Percentiles rank a stretch among this genome's conserved stretches.
These are phyloP conservation scores for Anisodus tanguticus DNA, from an alignment of 257 asterid species.

Conservation along the genomic window DNA sequence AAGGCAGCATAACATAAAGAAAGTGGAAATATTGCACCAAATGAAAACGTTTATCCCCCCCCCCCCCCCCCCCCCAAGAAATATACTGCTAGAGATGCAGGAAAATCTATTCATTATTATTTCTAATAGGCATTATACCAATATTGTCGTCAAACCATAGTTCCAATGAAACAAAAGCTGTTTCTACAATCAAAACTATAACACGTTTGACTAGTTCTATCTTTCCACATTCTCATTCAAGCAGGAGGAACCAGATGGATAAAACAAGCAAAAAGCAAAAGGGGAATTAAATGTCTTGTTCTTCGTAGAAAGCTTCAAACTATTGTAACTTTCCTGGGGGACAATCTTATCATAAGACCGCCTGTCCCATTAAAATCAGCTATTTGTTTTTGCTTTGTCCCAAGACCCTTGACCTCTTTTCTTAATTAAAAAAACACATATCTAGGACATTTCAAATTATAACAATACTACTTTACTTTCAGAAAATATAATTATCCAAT, in stretches of 20 bases:
- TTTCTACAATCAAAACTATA: not conserved
- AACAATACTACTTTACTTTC: not conserved
- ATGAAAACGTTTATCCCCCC: not conserved
- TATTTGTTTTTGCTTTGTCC: not conserved
- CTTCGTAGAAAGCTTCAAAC: not conserved
- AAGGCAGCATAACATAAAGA: not conserved
- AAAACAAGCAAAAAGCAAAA: slow-evolving; percentile 13
- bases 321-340: not conserved
- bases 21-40: not conserved
- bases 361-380: not conserved
- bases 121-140: not conserved
- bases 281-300: not conserved
- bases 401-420: slow-evolving; percentile 6
- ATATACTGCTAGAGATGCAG: too few relatives aligned
- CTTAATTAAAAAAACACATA: not conserved
- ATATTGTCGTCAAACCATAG: not conserved
- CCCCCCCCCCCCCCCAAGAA: too few relatives aligned
- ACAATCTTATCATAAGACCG: not conserved
- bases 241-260: slow-evolving; percentile 13
- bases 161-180: not conserved
- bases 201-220: not conserved
- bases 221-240: slow-evolving; percentile 4
- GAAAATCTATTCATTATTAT: not conserved
- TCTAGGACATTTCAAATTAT: slow-evolving; percentile 8
- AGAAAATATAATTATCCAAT: not conserved